A percentile compares a stretch with the other conserved stretches of the same genome.
Conservation (phyloP, 331 rosid species). For the Malus hybrid region DNA sequence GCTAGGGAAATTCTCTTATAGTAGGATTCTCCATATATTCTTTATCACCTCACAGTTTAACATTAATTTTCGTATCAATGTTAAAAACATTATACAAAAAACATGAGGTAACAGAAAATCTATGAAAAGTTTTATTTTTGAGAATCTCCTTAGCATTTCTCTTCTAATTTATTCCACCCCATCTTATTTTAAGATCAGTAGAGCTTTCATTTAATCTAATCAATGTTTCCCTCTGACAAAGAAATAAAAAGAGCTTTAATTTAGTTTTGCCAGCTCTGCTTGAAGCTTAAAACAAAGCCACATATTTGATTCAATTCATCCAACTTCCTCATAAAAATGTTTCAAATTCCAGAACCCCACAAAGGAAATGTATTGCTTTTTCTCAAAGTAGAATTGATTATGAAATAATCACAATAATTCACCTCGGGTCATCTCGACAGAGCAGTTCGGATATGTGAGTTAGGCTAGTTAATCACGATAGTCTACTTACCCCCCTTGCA, state of each 20-base stretch:
- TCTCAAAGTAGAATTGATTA: background rate
- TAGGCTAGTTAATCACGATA: too few species aligned
- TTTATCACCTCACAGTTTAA: too few species aligned
- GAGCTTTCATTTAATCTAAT: background rate
- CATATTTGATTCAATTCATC: background rate
- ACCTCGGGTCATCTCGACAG: background rate
- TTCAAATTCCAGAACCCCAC: background rate
- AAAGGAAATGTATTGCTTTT: background rate
- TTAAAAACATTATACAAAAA: too few species aligned
- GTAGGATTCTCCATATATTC: accelerated
- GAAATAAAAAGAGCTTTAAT: background rate
- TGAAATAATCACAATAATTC: background rate
- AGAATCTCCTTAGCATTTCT: too few species aligned
- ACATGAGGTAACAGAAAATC: accelerated
- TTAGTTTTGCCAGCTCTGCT: background rate
- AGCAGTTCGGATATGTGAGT: too few species aligned
- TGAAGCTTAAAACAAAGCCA: background rate
- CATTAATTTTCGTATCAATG: accelerated
- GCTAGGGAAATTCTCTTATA: too few species aligned
- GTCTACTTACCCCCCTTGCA: too few species aligned
- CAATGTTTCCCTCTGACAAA: background rate
- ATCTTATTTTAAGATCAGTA: background rate
- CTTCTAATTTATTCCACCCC: background rate
- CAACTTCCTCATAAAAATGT: background rate
- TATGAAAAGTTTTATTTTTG: accelerated